Evolutionary conservation across 1,284 basidiomycete genomes (phyloP).

Genomic region (Sparassis latifolia): DNA sequence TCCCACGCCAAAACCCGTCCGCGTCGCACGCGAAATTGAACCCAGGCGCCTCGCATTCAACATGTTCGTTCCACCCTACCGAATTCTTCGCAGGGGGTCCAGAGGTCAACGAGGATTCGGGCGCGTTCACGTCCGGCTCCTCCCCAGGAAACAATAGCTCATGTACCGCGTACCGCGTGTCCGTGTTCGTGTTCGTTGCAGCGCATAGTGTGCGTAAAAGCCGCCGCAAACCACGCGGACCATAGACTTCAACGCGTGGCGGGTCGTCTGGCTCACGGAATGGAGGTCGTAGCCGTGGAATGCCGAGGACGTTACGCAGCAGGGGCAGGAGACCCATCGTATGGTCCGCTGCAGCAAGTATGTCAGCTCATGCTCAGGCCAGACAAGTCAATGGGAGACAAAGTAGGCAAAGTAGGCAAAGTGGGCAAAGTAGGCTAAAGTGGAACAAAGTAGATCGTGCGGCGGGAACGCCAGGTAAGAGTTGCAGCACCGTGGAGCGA

Average conservation of each 20-base stretch:
- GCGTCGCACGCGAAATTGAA: slow-evolving; percentile 52
- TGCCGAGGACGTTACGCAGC: slow-evolving; percentile 56
- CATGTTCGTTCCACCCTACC: slow-evolving; percentile 22
- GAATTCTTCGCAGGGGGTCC: background rate
- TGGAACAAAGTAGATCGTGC: no score
- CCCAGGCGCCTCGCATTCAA: slow-evolving; percentile 66
- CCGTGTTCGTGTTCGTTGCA: slow-evolving; percentile 61
- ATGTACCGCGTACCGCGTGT: slow-evolving; percentile 73
- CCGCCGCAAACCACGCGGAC: slow-evolving; percentile 75
- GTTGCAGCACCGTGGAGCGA: no score
- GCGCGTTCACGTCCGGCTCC: slow-evolving; percentile 39
- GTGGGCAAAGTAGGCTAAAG: no score
- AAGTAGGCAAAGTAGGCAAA: no score
- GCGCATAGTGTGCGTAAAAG: slow-evolving; percentile 72
- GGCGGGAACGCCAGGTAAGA: no score
- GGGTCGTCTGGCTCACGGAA: background rate
- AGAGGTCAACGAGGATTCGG: background rate
- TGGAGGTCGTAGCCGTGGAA: slow-evolving; percentile 25
- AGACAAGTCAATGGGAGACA: no score
- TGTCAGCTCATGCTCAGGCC: no score
- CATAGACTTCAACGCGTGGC: slow-evolving; percentile 72
- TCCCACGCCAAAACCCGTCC: slow-evolving; percentile 67
- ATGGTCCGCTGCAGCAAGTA: slow-evolving; percentile 57
- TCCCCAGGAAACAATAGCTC: slow-evolving; percentile 64
- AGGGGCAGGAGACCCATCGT: slow-evolving; percentile 76